Evolutionary conservation across 169 alveolate species (phyloP), one percentile per base, ranked within the genome.

Genomic region (Plasmodium falciparum): DNA sequence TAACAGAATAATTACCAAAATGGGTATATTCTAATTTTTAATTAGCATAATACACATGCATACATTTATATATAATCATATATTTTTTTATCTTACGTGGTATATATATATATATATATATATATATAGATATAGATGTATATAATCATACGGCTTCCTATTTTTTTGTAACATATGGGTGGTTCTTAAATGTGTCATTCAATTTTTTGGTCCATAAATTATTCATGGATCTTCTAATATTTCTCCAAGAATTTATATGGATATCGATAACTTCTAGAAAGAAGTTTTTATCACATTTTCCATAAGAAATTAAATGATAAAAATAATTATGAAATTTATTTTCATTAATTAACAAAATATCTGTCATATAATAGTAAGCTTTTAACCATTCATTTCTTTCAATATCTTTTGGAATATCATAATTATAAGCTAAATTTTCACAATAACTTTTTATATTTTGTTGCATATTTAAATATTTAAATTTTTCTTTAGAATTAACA

Each of bases 361-460:
- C 47, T 49, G 59, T 20, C 83, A 72, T 72, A 24, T 20, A 72
- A 50, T 39, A 24, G 12, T 45, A 43, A 17, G 47, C 50, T 24
- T 52, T 72, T 22, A 72, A 11, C 66, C 83, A 72, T 39, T 49
- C 69, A 12, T 39, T 33, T 22, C 62, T 52, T 22, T 72, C 45
- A n/a, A 72, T 49, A 49, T 72, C 66, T 17, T 13, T 29, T 12
- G 83, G 83, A 33, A 49, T 72, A 26, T 52, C 69, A 72, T 20
- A 72, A 5, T 43, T 49, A 72, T 17, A 56, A 24, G 83, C 26
- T 26, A 72, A 26, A 26, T 50, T 49, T 33, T 72, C 69, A 54
- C 69, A 72, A 72, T 45, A 61, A 11, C n/a, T 50, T 17, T 50
- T 39, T 6, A 72, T 26, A 20, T 50, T 72, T 7, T 72, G 33